Percentiles rank a stretch among this genome's conserved stretches.
Conservation (phyloP, 352 stramenopile genomes). For the Phytophthora macrochlamydospora region DNA sequence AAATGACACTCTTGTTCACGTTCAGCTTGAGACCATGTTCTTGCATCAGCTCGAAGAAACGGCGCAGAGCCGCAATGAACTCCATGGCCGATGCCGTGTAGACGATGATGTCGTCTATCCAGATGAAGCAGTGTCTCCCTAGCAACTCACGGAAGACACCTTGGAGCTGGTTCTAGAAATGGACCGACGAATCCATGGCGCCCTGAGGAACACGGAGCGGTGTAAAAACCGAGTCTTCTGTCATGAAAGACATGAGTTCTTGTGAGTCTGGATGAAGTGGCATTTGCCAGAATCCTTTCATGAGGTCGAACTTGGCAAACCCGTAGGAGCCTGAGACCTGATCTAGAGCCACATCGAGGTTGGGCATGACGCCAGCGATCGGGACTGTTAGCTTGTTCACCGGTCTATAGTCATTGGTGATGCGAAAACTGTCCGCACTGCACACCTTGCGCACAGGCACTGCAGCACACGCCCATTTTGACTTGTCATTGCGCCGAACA, state of each 20-base stretch:
- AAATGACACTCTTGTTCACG: constrained; percentile 22
- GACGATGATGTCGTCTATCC: constrained; percentile 33
- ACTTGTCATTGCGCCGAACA: constrained; percentile 17
- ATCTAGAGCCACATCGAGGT: background rate
- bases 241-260: constrained; percentile 30
- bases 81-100: constrained; percentile 7
- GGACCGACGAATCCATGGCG: constrained; percentile 1
- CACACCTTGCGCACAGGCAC: constrained; percentile 24
- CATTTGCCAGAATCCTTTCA: constrained; percentile 36
- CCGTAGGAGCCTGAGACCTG: background rate
- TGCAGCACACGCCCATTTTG: constrained; percentile 23
- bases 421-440: constrained; percentile 14
- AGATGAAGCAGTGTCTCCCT: constrained; percentile 17
- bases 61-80: constrained; percentile 10
- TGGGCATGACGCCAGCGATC: constrained; percentile 21
- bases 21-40: constrained; percentile 21
- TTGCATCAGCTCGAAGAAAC: constrained; percentile 18
- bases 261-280: constrained; percentile 23
- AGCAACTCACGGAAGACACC: constrained; percentile 14
- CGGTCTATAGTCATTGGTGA: constrained; percentile 33
- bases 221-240: constrained; percentile 24
- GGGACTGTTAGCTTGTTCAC: constrained; percentile 18
- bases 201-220: constrained; percentile 14
- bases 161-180: constrained; percentile 25
- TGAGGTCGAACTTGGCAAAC: constrained; percentile 23